These are phyloP conservation scores for Sporothrix dimorphospora DNA, from an alignment of 2,329 filamentous ascomycete species.

Conservation along the genomic window DNA sequence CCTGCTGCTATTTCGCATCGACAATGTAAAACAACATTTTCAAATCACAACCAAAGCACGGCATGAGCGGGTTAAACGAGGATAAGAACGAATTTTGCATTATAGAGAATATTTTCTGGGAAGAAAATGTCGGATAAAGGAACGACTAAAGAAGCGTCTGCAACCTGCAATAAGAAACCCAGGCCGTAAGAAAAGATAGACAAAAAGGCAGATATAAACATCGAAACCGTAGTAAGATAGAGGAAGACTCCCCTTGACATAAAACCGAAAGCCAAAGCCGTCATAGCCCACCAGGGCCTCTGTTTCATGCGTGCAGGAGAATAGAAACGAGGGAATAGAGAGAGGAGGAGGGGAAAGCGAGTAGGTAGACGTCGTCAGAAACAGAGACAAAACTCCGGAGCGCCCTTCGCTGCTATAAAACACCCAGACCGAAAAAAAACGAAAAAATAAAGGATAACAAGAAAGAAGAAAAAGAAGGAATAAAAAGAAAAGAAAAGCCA, in stretches of 20 bases:
- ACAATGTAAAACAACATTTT: background rate
- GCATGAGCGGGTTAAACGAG: background rate
- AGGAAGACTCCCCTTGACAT: background rate
- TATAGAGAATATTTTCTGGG: background rate
- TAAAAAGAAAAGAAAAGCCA: background rate
- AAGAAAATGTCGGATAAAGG: background rate
- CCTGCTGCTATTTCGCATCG: background rate
- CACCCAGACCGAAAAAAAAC: background rate
- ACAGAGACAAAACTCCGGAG: slow-evolving; percentile 22
- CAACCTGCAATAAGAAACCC: too few relatives aligned
- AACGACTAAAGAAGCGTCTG: too few relatives aligned
- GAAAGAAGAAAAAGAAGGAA: background rate
- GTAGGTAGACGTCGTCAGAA: slow-evolving; percentile 7
- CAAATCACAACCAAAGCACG: background rate
- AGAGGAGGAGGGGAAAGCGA: background rate
- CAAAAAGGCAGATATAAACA: background rate
- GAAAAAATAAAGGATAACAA: background rate
- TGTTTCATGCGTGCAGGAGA: background rate
- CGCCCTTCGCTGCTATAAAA: slow-evolving; percentile 24
- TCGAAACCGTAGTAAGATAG: background rate
- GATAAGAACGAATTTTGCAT: background rate
- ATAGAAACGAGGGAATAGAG: background rate
- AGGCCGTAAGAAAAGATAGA: background rate
- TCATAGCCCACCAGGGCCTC: background rate
- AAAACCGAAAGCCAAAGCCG: slow-evolving; percentile 8